These are phyloP conservation scores for Hypoxylon sp. DNA, from an alignment of 2,329 filamentous ascomycete genomes.

Conservation along the genomic window DNA sequence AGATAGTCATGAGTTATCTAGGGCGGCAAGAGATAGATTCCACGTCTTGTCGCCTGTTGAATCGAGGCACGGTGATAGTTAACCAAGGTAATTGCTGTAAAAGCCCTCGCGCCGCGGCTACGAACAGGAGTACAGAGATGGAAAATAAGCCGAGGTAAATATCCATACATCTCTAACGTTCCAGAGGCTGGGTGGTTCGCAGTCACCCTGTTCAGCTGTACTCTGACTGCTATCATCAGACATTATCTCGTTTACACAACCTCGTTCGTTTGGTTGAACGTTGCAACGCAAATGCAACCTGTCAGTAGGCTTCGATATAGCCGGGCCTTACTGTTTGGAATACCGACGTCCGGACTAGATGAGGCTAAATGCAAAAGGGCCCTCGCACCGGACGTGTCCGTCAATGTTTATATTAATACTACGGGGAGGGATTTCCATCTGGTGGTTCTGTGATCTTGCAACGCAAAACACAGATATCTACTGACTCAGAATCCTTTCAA, in stretches of 20 bases:
- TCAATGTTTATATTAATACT: not conserved
- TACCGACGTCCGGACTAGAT: not conserved
- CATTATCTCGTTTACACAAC: too few species aligned
- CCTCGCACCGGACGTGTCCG: not conserved
- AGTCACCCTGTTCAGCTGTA: not conserved
- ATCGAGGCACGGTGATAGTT: too few species aligned
- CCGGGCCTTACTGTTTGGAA: not conserved
- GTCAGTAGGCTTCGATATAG: not conserved
- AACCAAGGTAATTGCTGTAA: too few species aligned
- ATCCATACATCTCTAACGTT: too few species aligned
- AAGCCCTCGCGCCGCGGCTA: too few species aligned
- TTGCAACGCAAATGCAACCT: not conserved
- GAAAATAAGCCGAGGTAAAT: too few species aligned
- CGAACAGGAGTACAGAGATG: too few species aligned
- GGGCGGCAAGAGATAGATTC: too few species aligned
- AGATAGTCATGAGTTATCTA: too few species aligned
- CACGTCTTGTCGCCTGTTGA: too few species aligned
- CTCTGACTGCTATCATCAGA: too few species aligned
- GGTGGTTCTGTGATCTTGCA: not conserved
- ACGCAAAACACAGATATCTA: not conserved
- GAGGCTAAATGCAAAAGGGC: slow-evolving; percentile 18
- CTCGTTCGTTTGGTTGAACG: not conserved
- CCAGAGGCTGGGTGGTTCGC: too few species aligned
- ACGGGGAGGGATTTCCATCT: not conserved
- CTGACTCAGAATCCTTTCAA: not conserved